phyloP scores from a whole-genome alignment of 2,329 filamentous ascomycete species.

The Capronia epimyces region DNA sequence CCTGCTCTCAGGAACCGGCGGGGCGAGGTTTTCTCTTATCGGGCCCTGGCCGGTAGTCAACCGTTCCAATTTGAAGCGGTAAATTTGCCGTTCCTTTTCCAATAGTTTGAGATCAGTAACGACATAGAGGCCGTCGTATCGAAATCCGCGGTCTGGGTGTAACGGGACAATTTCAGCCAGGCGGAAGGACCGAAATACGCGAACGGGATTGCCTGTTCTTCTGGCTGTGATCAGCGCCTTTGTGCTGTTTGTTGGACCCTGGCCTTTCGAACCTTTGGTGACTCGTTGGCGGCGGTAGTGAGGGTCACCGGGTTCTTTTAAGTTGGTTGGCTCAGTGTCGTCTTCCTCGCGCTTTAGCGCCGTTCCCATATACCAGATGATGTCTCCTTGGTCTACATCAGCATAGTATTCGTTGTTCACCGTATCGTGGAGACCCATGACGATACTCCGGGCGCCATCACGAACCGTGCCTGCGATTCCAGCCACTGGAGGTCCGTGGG shows the following conservation, averaged over 20 bases:
- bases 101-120: slow-evolving; percentile 39
- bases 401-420: slow-evolving; percentile 33
- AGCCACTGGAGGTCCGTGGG: slow-evolving; percentile 28
- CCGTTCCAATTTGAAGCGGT: slow-evolving; percentile 47
- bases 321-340: slow-evolving; percentile 19
- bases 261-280: slow-evolving; percentile 21
- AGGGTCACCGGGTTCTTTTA: slow-evolving; percentile 13
- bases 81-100: slow-evolving; percentile 39
- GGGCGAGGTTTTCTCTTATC: slow-evolving; percentile 11
- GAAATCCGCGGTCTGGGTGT: slow-evolving; percentile 45
- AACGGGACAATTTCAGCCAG: slow-evolving; percentile 36
- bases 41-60: slow-evolving; percentile 37
- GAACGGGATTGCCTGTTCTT: slow-evolving; percentile 38
- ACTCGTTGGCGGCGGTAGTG: background rate
- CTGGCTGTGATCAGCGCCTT: slow-evolving; percentile 40
- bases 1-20: background rate
- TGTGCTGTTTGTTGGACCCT: slow-evolving; percentile 37
- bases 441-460: slow-evolving; percentile 51
- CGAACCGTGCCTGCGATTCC: slow-evolving; percentile 46
- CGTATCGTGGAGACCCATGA: slow-evolving; percentile 40
- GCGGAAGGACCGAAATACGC: slow-evolving; percentile 47
- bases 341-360: slow-evolving; percentile 29
- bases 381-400: slow-evolving; percentile 48
- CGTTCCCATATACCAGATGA: slow-evolving; percentile 51
- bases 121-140: slow-evolving; percentile 55